Conservation (phyloP, 1,284 basidiomycete species). For the Leccinum brunneo-olivaceum region DNA sequence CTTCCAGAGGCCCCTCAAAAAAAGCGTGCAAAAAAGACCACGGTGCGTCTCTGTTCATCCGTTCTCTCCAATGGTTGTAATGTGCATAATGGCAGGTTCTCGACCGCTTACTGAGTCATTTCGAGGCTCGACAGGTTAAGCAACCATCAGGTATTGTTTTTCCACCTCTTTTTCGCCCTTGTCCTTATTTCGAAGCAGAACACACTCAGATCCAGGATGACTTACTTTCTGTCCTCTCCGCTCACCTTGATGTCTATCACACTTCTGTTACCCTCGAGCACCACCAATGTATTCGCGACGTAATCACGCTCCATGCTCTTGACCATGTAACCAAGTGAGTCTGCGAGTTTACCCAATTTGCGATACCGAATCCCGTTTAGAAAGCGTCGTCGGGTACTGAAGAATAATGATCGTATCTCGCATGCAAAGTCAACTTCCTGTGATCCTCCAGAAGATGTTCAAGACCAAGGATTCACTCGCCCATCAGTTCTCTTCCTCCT, state of each 20-base stretch:
- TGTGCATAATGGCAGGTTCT: conserved; percentile 41
- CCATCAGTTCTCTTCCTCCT: conserved; percentile 89
- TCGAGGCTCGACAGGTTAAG: conserved; percentile 47
- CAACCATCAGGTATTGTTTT: conserved; percentile 42
- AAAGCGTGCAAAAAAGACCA: conserved; percentile 26
- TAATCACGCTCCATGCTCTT: conserved; percentile 67
- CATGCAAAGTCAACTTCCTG: conserved; percentile 54
- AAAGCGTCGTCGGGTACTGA: conserved; percentile 87
- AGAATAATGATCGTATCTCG: conserved; percentile 88
- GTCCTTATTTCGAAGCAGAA: conserved; percentile 35
- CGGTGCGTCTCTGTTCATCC: conserved; percentile 17
- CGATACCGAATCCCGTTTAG: conserved; percentile 37
- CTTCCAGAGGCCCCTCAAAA: conserved; percentile 35
- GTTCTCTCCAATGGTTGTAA: not conserved
- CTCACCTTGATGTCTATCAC: conserved; percentile 71
- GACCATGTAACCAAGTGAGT: conserved; percentile 83
- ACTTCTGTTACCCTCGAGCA: conserved; percentile 54
- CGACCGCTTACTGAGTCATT: conserved; percentile 51
- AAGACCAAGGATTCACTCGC: conserved; percentile 97
- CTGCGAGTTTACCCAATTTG: not conserved
- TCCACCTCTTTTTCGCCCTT: not conserved
- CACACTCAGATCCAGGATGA: conserved; percentile 54
- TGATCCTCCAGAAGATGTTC: conserved; percentile 63
- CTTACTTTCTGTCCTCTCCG: conserved; percentile 56
- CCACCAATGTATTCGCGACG: conserved; percentile 53